These are phyloP conservation scores for Xylaria intraflava DNA, from an alignment of 495 filamentous ascomycete genomes.

Conservation along the genomic window DNA sequence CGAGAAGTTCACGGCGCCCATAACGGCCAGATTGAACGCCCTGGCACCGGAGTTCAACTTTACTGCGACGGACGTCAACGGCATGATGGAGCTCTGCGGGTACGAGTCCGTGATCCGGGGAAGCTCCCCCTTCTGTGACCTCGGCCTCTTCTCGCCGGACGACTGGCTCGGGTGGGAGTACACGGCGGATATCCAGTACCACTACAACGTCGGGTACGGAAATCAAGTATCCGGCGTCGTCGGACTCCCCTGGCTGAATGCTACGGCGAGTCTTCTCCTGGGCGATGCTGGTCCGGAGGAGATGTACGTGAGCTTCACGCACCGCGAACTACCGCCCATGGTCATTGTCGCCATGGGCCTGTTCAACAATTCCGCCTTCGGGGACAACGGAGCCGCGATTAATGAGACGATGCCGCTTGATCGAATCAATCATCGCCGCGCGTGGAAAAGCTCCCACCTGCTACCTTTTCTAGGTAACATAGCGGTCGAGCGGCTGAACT, in stretches of 20 bases:
- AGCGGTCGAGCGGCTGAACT: constrained; percentile 37
- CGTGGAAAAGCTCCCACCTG: constrained; percentile 40
- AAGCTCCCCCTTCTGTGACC: constrained; percentile 39
- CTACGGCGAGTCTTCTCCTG: constrained; percentile 32
- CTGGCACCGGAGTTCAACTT: constrained; percentile 41
- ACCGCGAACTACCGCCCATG: constrained; percentile 43
- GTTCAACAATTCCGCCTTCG: constrained; percentile 43
- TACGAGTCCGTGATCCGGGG: constrained; percentile 45
- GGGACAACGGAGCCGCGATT: constrained; percentile 30
- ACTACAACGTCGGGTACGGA: constrained; percentile 46
- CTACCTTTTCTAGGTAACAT: constrained; percentile 41
- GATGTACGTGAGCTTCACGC: constrained; percentile 44
- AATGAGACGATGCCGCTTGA: constrained; percentile 46
- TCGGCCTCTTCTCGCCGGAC: constrained; percentile 39
- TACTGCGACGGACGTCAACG: constrained; percentile 40
- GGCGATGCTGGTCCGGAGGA: constrained; percentile 30
- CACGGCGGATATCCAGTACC: constrained; percentile 39
- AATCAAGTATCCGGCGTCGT: constrained; percentile 34
- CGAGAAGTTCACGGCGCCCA: constrained; percentile 39
- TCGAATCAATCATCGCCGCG: constrained; percentile 38
- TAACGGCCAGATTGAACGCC: constrained; percentile 35
- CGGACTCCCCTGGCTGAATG: constrained; percentile 44
- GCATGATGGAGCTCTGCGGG: constrained; percentile 45
- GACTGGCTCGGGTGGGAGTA: constrained; percentile 48
- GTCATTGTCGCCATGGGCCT: constrained; percentile 44